These are phyloP conservation scores for Chaetomium tenue DNA, from an alignment of 495 filamentous ascomycete genomes.

Conservation along the genomic window DNA sequence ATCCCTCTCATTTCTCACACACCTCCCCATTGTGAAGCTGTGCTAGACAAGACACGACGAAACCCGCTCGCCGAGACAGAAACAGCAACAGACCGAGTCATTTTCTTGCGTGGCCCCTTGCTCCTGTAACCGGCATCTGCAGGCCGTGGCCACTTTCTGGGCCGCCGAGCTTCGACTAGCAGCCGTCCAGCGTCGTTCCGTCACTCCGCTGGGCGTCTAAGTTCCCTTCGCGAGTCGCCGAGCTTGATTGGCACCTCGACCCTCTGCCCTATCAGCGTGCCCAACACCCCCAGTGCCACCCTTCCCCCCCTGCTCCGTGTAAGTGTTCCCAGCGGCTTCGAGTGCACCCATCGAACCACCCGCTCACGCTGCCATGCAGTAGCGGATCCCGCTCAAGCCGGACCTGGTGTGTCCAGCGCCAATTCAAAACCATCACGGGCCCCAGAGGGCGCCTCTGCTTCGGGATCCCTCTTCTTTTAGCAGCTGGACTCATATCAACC, in stretches of 20 bases:
- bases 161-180: constrained; percentile 32
- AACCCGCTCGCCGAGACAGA: constrained; percentile 16
- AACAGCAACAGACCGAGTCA: constrained; percentile 24
- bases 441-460: constrained; percentile 40
- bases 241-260: constrained; percentile 35
- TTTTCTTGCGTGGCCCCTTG: constrained; percentile 16
- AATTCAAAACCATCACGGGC: constrained; percentile 52
- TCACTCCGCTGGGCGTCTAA: constrained; percentile 40
- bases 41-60: constrained; percentile 6
- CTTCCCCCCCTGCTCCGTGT: constrained; percentile 32
- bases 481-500: constrained; percentile 57
- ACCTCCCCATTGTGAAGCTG: constrained; percentile 3
- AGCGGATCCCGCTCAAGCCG: constrained; percentile 31
- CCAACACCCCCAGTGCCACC: constrained; percentile 16
- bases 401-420: constrained; percentile 43
- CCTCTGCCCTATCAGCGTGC: constrained; percentile 37
- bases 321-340: constrained; percentile 26
- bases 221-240: constrained; percentile 36
- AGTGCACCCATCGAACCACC: constrained; percentile 30
- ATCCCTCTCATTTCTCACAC: constrained; percentile 1
- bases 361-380: constrained; percentile 43
- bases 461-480: constrained; percentile 38
- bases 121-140: constrained; percentile 25
- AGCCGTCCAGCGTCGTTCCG: constrained; percentile 32
- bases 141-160: constrained; percentile 30